A percentile compares a stretch with the other conserved stretches of the same genome.
Conservation (phyloP, 257 asterid genomes). For the Parsonsia alboflavescens region DNA sequence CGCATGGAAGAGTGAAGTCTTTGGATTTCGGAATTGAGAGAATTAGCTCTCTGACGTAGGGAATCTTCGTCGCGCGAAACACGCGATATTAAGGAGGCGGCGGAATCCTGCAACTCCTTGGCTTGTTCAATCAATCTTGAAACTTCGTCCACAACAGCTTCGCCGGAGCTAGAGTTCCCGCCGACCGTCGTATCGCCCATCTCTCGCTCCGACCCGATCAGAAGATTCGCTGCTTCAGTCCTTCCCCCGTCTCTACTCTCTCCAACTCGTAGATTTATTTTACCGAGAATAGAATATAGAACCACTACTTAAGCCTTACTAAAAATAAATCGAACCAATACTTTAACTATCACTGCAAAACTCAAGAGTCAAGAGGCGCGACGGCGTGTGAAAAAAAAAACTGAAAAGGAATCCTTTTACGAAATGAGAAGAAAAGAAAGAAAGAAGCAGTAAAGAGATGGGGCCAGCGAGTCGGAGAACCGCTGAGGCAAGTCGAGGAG, state of each 20-base stretch:
- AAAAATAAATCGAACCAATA: neutral
- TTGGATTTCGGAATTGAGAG: constrained; percentile 59
- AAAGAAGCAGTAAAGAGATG: neutral
- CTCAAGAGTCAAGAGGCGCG: no score
- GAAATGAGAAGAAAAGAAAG: neutral
- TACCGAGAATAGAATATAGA: neutral
- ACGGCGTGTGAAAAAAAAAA: no score
- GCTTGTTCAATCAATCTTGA: constrained; percentile 64
- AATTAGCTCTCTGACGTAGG: constrained; percentile 77
- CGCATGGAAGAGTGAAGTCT: constrained; percentile 57
- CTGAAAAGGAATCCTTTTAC: no score
- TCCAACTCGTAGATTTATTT: neutral
- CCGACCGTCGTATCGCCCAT: constrained; percentile 18
- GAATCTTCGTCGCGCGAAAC: constrained; percentile 83
- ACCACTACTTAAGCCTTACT: neutral
- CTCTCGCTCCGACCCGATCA: constrained; percentile 6
- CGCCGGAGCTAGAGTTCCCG: constrained; percentile 14
- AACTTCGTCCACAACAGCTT: constrained; percentile 36
- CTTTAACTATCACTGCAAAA: no score
- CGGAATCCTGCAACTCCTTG: constrained; percentile 86
- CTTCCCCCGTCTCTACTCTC: neutral
- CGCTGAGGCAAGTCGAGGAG: neutral
- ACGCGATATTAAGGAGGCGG: constrained; percentile 65
- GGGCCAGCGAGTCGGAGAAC: constrained; percentile 8
- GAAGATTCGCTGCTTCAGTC: neutral